Evolutionary conservation across 1,284 basidiomycete species (phyloP), one percentile per base, ranked within the genome.

Genomic region (Austroboletus novae-zelandiae): DNA sequence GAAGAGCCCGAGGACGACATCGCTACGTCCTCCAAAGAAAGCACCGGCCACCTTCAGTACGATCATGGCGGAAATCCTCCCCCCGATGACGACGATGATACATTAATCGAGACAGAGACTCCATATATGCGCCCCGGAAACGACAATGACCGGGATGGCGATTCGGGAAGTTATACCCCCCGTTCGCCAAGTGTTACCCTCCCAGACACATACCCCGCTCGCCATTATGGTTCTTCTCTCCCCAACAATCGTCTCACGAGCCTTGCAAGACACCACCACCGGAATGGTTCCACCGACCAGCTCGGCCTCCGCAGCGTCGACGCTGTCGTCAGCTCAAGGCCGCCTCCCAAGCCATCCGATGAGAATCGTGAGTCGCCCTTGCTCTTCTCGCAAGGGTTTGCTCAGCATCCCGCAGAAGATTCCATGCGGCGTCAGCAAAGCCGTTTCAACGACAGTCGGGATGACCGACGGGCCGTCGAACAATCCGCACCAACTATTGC

Each of bases 1-100:
- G 86, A 89, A 62, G 86, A 89, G 57, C 74, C 77, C 25, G 86
- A 88, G 58, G 86, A 88, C 57, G 84, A 87, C 54, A 67, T 74
- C 10, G 64, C 68, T 4, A 57, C 67, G 5, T 52, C 61, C 18
- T 25, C 35, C 27, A 75, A 73, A 55, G 70, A 69, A 9, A 53
- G 39, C 9, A 27, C 44, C 4, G 45, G 43, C 13, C 61, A 57
- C 42, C 47, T 53, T 36, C 57, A 67, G 36, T 64, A 66, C 30
- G 58, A 63, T 25, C 61, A 59, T 6, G 68, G 65, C 17, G 61
- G 56, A 15, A 72, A 58, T 23, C 64, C 68, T 50, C 66, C 68
- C 14, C 75, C 60, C 13, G 75, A 79, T 13, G 75, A 80, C 41
- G 78, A 81, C 43, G 77, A 79, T 39, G 74, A 74, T 39, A 75